Evolutionary conservation across 441 rosid genomes (phyloP).

Genomic region (Arabidopsis hybrid): DNA sequence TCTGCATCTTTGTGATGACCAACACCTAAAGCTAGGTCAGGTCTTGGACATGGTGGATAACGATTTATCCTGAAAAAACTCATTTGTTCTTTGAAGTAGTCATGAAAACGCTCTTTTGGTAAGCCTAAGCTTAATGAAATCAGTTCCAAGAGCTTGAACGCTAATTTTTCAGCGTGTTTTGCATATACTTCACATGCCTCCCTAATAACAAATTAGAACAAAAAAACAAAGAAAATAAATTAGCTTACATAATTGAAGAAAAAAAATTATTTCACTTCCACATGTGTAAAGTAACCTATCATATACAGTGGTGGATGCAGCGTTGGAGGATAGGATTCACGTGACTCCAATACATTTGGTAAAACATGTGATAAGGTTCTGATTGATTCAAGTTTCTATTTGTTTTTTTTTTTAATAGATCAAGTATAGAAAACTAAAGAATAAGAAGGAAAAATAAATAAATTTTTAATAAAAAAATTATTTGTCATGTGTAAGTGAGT

Average conservation of each 20-base stretch:
- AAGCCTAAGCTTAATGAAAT: conserved; percentile 72
- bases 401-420: not conserved
- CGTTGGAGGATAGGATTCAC: conserved; percentile 19
- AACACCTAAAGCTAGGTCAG: conserved; percentile 83
- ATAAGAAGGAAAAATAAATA: not conserved
- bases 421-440: not conserved
- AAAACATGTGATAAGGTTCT: not conserved
- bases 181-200: conserved; percentile 64
- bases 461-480: not conserved
- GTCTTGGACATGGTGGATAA: conserved; percentile 86
- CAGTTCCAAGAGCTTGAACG: conserved; percentile 60
- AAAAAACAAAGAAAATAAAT: not conserved
- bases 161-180: conserved; percentile 62
- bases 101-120: conserved; percentile 52
- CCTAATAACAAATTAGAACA: conserved; percentile 41
- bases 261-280: not conserved
- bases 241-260: not conserved
- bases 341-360: conserved; percentile 15
- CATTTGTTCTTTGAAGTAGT: conserved; percentile 63
- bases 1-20: conserved; percentile 82
- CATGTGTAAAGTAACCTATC: not conserved
- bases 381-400: conserved; percentile 10
- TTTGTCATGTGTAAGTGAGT: not conserved
- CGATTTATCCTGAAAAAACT: conserved; percentile 65
- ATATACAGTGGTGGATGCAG: not conserved